phyloP scores from a whole-genome alignment of 2,329 filamentous ascomycete species.

The Alternaria conjuncta region DNA sequence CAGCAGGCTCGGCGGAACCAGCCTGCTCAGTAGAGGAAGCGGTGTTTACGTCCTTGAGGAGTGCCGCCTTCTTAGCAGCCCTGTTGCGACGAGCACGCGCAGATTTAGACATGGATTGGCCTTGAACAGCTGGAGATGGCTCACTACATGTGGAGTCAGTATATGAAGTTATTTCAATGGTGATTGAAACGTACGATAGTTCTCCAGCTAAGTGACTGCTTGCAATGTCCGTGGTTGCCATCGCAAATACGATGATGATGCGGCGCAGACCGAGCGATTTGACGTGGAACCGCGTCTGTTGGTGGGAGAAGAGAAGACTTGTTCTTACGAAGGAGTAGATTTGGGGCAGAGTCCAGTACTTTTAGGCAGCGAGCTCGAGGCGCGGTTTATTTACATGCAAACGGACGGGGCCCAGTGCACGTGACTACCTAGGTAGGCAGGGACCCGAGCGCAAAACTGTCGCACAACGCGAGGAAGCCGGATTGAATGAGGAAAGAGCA shows the following conservation, averaged over 20 bases:
- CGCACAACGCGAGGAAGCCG: background rate
- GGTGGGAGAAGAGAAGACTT: background rate
- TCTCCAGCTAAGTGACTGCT: background rate
- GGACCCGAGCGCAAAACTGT: background rate
- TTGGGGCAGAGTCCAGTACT: background rate
- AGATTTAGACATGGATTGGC: background rate
- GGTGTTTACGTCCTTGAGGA: background rate
- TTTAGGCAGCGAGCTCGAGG: background rate
- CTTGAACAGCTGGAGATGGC: background rate
- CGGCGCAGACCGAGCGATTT: background rate
- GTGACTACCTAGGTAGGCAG: background rate
- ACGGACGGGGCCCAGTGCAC: background rate
- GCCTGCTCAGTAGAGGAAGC: background rate
- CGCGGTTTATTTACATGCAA: background rate
- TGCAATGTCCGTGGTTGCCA: background rate
- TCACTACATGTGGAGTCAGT: background rate
- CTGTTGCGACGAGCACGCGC: background rate
- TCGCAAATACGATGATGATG: background rate
- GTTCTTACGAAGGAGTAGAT: background rate
- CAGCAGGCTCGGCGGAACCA: background rate
- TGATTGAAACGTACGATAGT: background rate
- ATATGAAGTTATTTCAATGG: too few species aligned
- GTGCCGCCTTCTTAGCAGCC: background rate
- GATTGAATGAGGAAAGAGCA: background rate
- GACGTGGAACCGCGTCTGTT: background rate